Evolutionary conservation across 1,284 basidiomycete genomes (phyloP).

Genomic region (Rhodotorula glutinis): DNA sequence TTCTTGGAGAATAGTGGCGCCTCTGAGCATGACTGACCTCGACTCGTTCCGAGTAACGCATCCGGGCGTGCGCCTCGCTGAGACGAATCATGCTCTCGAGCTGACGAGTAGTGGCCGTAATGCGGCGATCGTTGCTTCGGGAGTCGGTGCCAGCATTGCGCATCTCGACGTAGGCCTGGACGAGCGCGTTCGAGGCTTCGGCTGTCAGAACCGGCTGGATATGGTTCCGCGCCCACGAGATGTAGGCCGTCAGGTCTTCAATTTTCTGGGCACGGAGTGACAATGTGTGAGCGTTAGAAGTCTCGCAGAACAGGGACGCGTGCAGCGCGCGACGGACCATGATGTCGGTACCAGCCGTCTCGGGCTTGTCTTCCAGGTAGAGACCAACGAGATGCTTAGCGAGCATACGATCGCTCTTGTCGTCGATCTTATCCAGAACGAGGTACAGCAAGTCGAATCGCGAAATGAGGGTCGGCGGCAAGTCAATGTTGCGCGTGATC

Average conservation of each 20-base stretch:
- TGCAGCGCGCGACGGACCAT: conserved; percentile 57
- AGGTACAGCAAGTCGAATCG: conserved; percentile 98
- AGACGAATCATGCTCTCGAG: conserved; percentile 98
- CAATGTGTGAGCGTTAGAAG: neutral
- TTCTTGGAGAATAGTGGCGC: too few species aligned
- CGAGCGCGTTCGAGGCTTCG: conserved; percentile 78
- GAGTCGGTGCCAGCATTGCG: conserved; percentile 88
- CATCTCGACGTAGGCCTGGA: conserved; percentile 86
- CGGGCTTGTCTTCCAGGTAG: conserved; percentile 86
- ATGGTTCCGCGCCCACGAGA: conserved; percentile 86
- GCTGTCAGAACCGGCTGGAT: conserved; percentile 86
- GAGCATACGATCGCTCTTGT: conserved; percentile 78
- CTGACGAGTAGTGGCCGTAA: conserved; percentile 96
- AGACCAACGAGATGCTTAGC: conserved; percentile 90
- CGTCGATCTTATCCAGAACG: conserved; percentile 91
- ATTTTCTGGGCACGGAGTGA: conserved; percentile 60
- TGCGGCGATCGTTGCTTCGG: conserved; percentile 80
- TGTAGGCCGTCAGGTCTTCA: conserved; percentile 87
- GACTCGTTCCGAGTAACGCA: conserved; percentile 83
- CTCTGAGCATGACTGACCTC: conserved; percentile 51
- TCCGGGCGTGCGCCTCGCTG: conserved; percentile 91
- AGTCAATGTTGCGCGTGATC: conserved; percentile 56
- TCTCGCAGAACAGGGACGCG: neutral
- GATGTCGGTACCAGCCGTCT: conserved; percentile 66
- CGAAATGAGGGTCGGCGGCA: conserved; percentile 95